phyloP scores from a whole-genome alignment of 2,329 filamentous ascomycete genomes.

The Pestalotiopsis sp. region DNA sequence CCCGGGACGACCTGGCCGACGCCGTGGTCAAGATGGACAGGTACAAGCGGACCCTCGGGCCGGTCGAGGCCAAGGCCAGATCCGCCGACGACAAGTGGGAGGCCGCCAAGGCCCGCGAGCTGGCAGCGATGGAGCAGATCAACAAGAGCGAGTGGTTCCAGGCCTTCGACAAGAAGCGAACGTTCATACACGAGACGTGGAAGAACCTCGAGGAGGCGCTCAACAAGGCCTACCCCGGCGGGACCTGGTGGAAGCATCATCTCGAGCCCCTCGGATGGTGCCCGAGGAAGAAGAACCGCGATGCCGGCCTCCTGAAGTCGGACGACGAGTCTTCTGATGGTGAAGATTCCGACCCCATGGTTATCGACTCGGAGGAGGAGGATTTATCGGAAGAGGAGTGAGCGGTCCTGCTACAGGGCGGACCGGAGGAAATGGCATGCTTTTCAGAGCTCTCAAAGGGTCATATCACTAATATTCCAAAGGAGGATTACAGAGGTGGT shows the following conservation, averaged over 20 bases:
- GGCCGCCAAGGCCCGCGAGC: background rate
- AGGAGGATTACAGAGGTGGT: background rate
- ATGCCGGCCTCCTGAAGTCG: background rate
- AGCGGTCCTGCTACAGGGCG: background rate
- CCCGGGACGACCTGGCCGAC: background rate
- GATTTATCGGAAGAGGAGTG: slow-evolving; percentile 4
- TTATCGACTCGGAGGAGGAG: background rate
- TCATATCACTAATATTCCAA: background rate
- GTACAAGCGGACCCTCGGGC: background rate
- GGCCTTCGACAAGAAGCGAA: background rate
- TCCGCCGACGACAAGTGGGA: background rate
- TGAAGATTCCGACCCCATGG: background rate
- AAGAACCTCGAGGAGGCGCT: background rate
- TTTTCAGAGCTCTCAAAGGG: background rate
- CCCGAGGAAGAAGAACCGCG: background rate
- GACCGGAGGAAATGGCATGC: background rate
- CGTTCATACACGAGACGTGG: background rate
- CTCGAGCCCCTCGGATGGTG: background rate
- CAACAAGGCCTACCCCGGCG: background rate
- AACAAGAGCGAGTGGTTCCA: background rate
- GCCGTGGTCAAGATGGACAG: background rate
- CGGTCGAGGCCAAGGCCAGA: background rate
- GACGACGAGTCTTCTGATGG: background rate
- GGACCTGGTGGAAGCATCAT: background rate
- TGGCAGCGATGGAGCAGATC: background rate